Conservation (phyloP, 139 green algal genomes). For the Spirogloea muscicola region DNA sequence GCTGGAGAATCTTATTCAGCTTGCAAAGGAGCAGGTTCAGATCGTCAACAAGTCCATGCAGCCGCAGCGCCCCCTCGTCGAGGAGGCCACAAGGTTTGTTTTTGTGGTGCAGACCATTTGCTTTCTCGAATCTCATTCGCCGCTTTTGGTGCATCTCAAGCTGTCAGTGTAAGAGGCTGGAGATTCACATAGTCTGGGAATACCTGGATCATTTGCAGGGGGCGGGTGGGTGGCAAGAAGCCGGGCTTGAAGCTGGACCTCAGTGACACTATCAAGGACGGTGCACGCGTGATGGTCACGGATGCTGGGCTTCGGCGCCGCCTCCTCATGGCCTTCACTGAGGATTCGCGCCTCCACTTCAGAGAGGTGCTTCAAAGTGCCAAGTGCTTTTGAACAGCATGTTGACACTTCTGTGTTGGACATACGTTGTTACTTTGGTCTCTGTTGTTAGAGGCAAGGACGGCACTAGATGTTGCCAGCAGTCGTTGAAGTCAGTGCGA, state of each 20-base stretch:
- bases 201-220: too few relatives aligned
- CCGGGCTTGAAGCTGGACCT: conserved; percentile 81
- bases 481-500: neutral
- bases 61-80: neutral
- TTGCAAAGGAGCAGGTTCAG: conserved; percentile 68
- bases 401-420: neutral
- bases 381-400: neutral
- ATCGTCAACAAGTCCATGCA: too few relatives aligned
- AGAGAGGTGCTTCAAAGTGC: conserved; percentile 47
- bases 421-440: neutral
- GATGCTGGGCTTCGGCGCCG: conserved; percentile 60
- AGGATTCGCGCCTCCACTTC: conserved; percentile 91
- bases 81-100: neutral
- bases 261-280: conserved; percentile 77
- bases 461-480: neutral
- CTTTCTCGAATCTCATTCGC: neutral
- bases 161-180: neutral
- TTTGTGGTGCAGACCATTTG: neutral
- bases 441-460: neutral
- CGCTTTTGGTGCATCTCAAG: neutral
- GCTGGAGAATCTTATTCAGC: conserved; percentile 88
- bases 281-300: conserved; percentile 47
- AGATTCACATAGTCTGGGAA: too few relatives aligned
- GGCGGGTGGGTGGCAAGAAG: too few relatives aligned
- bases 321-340: conserved; percentile 87